Evolutionary conservation across 2,329 filamentous ascomycete species (phyloP), one percentile per base, ranked within the genome.

Genomic region (Pseudogymnoascus destructans): DNA sequence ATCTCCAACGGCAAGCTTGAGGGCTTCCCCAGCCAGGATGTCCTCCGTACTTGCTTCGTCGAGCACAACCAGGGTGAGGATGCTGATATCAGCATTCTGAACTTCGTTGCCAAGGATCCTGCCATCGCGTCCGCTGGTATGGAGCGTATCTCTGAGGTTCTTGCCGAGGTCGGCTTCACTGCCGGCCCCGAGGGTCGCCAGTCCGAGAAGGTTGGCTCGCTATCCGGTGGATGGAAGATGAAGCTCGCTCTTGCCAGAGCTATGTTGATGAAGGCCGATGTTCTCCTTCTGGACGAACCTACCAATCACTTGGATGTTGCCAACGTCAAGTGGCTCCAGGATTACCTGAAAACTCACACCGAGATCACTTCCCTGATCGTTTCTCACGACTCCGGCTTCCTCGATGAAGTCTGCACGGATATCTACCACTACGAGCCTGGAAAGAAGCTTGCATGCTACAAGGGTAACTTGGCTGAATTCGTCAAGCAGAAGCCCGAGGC

Each of bases 221-320:
- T 98, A 33, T 97, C 93, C 42, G 93, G 93, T 74, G 93, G 93
- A 70, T 98, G 93, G 93, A 97, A 97, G 81, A 98, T 98, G 93
- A 98, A 98, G 83, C 77, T 98, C 61, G 93, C 93, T 64, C 75
- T 98, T 72, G 93, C 93, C 57, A 84, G 93, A 67, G 93, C 93
- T 63, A 97, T 98, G 91, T 80, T 98, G 68, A 88, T 93, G 79
- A 87, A 85, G 69, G 92, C 93, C n/a, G 93, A 98, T 71, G 91
- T 98, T 56, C 80, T 98, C 60, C 79, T 98, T 57, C 83, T 98
- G 59, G 93, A 98, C 79, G 93, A 98, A 81, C 93, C 93, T 73
- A 98, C 93, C 67, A 98, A 98, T 77, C 93, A 98, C 74, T 78
- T 98, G 71, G 93, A 98, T 71, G 91, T 97, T 66, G 84, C 84